Conservation (phyloP, 164 flowering plant genomes). For the Macadamia tetraphylla region DNA sequence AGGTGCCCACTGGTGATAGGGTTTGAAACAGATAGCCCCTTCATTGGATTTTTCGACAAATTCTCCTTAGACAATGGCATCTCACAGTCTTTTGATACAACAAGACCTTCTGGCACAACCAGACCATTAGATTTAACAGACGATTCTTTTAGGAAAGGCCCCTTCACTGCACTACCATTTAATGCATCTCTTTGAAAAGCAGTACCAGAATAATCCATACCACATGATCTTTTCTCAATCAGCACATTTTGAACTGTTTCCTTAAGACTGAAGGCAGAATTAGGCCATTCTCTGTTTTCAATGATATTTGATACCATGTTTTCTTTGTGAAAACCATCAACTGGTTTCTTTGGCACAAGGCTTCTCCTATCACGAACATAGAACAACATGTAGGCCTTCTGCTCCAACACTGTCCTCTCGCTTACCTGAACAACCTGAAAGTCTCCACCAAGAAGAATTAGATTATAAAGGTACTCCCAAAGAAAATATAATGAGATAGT, state of each 20-base stretch:
- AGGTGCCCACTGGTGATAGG: not conserved
- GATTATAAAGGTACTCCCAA: not conserved
- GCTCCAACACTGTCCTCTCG: constrained; percentile 67
- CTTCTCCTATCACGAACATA: constrained; percentile 69
- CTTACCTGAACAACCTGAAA: constrained; percentile 71
- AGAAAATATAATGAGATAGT: not conserved
- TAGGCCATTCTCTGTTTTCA: constrained; percentile 18
- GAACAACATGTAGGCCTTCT: constrained; percentile 96
- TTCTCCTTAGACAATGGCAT: constrained; percentile 8
- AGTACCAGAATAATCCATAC: constrained; percentile 15
- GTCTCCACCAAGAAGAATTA: not conserved
- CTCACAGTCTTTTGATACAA: constrained; percentile 6
- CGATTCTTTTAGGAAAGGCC: constrained; percentile 13
- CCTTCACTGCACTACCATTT: constrained; percentile 13
- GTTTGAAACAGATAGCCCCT: constrained; percentile 8
- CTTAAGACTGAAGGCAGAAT: constrained; percentile 14
- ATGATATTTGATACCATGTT: constrained; percentile 19
- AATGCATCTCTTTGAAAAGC: constrained; percentile 7
- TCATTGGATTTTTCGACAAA: constrained; percentile 5
- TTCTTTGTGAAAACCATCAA: constrained; percentile 30
- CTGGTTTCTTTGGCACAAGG: constrained; percentile 35
- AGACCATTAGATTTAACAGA: constrained; percentile 13
- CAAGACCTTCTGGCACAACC: constrained; percentile 4
- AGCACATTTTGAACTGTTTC: constrained; percentile 22
- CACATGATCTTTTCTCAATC: constrained; percentile 14